Evolutionary conservation across 2,329 filamentous ascomycete genomes (phyloP).

Genomic region (Cladosporium sphaerospermum): DNA sequence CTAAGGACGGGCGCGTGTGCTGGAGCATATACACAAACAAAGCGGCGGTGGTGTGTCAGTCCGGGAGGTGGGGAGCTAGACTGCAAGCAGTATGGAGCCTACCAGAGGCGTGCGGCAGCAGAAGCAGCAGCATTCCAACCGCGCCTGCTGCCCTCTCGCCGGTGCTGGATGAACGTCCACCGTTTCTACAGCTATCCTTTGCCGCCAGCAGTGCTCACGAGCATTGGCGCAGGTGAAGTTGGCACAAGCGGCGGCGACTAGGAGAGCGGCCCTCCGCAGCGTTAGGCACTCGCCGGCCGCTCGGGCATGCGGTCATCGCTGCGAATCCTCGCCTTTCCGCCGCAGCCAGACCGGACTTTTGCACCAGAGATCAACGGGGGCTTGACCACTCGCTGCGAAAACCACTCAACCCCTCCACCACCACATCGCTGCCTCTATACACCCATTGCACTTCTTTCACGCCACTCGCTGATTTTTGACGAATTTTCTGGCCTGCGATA

Average conservation of each 20-base stretch:
- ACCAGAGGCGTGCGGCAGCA: too few relatives aligned
- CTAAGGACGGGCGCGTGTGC: not conserved
- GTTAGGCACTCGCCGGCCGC: not conserved
- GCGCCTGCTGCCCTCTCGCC: too few relatives aligned
- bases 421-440: not conserved
- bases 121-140: too few relatives aligned
- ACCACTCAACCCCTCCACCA: too few relatives aligned
- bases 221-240: too few relatives aligned
- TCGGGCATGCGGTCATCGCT: constrained; percentile 4
- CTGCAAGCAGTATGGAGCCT: too few relatives aligned
- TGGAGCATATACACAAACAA: not conserved
- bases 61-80: too few relatives aligned
- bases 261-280: not conserved
- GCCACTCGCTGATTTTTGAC: not conserved
- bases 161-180: too few relatives aligned
- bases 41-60: not conserved
- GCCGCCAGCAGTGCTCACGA: too few relatives aligned
- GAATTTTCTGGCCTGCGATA: not conserved
- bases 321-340: not conserved
- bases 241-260: too few relatives aligned
- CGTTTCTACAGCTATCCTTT: too few relatives aligned
- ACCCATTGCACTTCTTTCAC: not conserved
- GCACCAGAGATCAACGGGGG: not conserved
- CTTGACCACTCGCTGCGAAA: too few relatives aligned
- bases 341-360: constrained; percentile 5